A percentile compares a stretch with the other conserved stretches of the same genome.
phyloP scores from a whole-genome alignment of 106 monocot species.

The Alisma plantagoaquatica region DNA sequence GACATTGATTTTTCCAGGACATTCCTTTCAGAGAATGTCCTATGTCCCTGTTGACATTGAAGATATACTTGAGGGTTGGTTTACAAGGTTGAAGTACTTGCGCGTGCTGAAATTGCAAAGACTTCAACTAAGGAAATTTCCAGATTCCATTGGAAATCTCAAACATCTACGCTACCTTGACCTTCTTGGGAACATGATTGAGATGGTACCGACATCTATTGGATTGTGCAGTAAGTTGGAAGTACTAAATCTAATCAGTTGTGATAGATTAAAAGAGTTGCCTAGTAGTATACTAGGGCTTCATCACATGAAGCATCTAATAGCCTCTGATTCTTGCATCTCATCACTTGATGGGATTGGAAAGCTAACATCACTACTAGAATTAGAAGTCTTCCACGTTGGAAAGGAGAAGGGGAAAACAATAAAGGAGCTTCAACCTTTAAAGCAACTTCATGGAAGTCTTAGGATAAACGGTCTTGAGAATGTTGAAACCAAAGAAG shows the following conservation, averaged over 20 bases:
- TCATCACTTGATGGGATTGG: neutral
- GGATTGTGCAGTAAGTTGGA: neutral
- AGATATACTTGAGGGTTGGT: neutral
- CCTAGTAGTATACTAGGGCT: neutral
- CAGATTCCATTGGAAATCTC: constrained; percentile 10
- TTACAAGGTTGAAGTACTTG: constrained; percentile 10
- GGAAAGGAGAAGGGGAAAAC: neutral
- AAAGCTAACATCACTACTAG: neutral
- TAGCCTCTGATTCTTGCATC: neutral
- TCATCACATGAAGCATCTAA: neutral
- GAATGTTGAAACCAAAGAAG: neutral
- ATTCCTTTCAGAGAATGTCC: neutral
- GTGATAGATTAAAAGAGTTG: neutral
- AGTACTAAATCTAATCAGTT: neutral
- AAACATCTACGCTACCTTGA: constrained; percentile 32
- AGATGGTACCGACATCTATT: neutral
- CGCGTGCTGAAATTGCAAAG: constrained; percentile 3
- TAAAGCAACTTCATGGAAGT: neutral
- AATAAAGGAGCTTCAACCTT: neutral
- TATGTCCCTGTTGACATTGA: neutral
- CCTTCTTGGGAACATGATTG: neutral
- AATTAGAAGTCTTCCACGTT: neutral
- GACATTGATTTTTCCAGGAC: neutral
- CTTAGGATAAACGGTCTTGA: constrained; percentile 1
- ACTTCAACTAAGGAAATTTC: neutral